Base-by-base conservation (phyloP, 495 filamentous ascomycete genomes). In the Friedmanniomyces endolithicus region DNA sequence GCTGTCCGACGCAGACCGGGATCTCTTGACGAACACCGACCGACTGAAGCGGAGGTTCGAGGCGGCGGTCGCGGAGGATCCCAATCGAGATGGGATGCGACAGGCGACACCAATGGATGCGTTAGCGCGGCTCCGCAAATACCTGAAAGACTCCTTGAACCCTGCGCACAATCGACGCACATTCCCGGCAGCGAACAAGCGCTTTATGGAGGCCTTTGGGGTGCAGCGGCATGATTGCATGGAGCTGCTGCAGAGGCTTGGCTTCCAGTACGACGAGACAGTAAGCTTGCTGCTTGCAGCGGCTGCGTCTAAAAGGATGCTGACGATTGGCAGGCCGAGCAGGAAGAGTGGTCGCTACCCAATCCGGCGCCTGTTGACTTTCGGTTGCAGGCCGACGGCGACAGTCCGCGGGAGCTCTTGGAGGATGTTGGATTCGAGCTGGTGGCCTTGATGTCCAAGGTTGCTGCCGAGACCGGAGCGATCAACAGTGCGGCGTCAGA, bases 101-200 rank as follows among this genome's bases (percentile, higher is more conserved):
- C 59, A 67, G 20, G 71, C 74, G 11, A 69, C 69, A 37, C 70
- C 73, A 6, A 70, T 76, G 6, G 74, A 73, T 4, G 72, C 82
- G 0, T 65, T 83, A 23, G 60, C 70, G 20, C 81, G 78, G 22
- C 68, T 89, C 34, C 73, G 74, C 24, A 70, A 70, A 44, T 89
- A 88, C 62, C 64, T 89, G 24, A 67, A 58, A 7, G 84, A 89
- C 61, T 71, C 81, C 8, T 68, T 87, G 46, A 63, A 74, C 29
- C 67, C 74, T 35, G 50, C 62, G 8, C 60, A 66, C 49, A 60
- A 65, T 29, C 71, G 72, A 34, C 80, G 78, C 64, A 60, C 67
- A 20, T 86, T 90, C 52, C 76, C 79, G 3, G 73, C 75, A 14
- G 68, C 77, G 8, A 90, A 90, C 68, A 89, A 87, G 65, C 77